These are phyloP conservation scores for Xanthoparmelia taractica DNA, from an alignment of 495 filamentous ascomycete species.

Conservation along the genomic window DNA sequence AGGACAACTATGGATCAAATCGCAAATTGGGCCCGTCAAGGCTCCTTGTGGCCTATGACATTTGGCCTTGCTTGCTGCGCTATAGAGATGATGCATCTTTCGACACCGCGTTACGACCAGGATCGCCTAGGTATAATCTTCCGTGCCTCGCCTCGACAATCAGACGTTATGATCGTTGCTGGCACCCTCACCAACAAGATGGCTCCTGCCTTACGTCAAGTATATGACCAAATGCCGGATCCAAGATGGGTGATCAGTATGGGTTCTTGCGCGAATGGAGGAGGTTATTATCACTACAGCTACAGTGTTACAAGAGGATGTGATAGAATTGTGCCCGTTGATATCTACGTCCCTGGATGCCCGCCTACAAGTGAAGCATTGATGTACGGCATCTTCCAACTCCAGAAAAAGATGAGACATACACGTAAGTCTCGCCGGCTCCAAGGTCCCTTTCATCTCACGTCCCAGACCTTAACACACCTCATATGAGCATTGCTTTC, in stretches of 20 bases:
- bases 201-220: constrained; percentile 81
- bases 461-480: not conserved
- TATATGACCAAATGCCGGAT: constrained; percentile 95
- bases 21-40: constrained; percentile 82
- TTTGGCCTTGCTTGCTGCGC: constrained; percentile 91
- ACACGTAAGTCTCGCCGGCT: constrained; percentile 33
- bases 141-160: constrained; percentile 83
- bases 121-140: constrained; percentile 91
- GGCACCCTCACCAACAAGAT: constrained; percentile 94
- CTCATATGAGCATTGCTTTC: not conserved
- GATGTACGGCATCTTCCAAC: constrained; percentile 79
- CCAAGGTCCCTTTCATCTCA: not conserved
- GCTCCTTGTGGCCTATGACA: constrained; percentile 86
- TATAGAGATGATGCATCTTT: constrained; percentile 93
- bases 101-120: constrained; percentile 88
- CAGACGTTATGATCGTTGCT: constrained; percentile 92
- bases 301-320: constrained; percentile 83
- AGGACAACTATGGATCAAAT: constrained; percentile 78
- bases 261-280: constrained; percentile 87
- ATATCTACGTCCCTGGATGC: constrained; percentile 88
- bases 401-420: constrained; percentile 81
- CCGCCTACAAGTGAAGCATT: constrained; percentile 83
- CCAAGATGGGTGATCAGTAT: constrained; percentile 88
- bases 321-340: constrained; percentile 84
- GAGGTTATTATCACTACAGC: constrained; percentile 91